These are phyloP conservation scores for Trichoderma pleuroti DNA, from an alignment of 2,329 filamentous ascomycete species.

Conservation along the genomic window DNA sequence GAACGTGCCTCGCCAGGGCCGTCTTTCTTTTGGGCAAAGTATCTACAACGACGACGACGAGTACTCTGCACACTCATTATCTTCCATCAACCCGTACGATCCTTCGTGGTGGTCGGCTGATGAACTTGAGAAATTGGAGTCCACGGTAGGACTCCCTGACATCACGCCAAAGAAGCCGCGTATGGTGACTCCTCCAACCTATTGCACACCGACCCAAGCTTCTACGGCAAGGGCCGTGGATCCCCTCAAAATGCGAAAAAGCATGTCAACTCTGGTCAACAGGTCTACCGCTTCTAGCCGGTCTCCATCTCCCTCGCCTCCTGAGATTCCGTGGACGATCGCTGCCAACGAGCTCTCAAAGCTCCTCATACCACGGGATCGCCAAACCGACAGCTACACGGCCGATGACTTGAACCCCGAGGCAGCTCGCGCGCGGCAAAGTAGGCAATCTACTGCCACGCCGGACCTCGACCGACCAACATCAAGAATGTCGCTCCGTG, in stretches of 20 bases:
- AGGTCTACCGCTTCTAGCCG: slow-evolving; percentile 28
- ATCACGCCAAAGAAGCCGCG: slow-evolving; percentile 53
- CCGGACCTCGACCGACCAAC: slow-evolving; percentile 42
- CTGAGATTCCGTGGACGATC: slow-evolving; percentile 79
- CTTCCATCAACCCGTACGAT: slow-evolving; percentile 53
- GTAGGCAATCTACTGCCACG: slow-evolving; percentile 53
- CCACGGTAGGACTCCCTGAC: slow-evolving; percentile 48
- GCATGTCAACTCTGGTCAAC: slow-evolving; percentile 50
- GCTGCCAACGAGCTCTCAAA: slow-evolving; percentile 82
- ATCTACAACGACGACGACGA: slow-evolving; percentile 33
- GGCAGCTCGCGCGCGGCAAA: slow-evolving; percentile 58
- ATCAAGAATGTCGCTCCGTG: slow-evolving; percentile 68
- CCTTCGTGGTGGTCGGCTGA: slow-evolving; percentile 66
- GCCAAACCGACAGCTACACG: slow-evolving; percentile 71
- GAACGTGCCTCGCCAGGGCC: slow-evolving; percentile 16
- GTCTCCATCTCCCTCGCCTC: slow-evolving; percentile 64
- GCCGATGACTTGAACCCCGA: slow-evolving; percentile 75
- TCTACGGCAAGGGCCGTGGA: slow-evolving; percentile 77
- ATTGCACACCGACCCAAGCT: slow-evolving; percentile 82
- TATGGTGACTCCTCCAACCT: slow-evolving; percentile 62
- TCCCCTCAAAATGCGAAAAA: slow-evolving; percentile 62
- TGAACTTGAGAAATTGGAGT: slow-evolving; percentile 67
- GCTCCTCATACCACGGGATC: slow-evolving; percentile 71
- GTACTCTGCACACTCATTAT: slow-evolving; percentile 19
- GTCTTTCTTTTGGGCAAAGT: slow-evolving; percentile 26